A percentile compares a stretch with the other conserved stretches of the same genome.
These are phyloP conservation scores for Phytopythium vexans DNA, from an alignment of 352 stramenopile genomes.

Conservation along the genomic window DNA sequence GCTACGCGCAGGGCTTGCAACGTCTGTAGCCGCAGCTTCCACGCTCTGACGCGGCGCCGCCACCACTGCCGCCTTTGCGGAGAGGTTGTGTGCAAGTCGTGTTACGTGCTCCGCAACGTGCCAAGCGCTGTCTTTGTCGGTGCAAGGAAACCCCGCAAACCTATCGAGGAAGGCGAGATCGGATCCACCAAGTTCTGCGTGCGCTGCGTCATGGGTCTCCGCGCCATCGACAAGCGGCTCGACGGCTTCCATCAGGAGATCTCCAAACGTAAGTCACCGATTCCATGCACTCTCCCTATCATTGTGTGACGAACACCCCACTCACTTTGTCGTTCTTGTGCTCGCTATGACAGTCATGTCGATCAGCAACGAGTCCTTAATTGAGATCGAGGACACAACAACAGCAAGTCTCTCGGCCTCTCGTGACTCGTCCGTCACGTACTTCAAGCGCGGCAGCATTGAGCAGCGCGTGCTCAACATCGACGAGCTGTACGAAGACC, in stretches of 20 bases:
- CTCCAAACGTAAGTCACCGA: constrained; percentile 17
- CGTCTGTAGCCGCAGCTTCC: constrained; percentile 18
- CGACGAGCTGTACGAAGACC: constrained; percentile 24
- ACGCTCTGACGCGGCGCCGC: constrained; percentile 22
- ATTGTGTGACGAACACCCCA: no score
- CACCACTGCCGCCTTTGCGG: constrained; percentile 55
- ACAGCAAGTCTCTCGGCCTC: background rate
- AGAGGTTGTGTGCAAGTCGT: constrained; percentile 49
- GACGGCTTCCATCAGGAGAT: constrained; percentile 28
- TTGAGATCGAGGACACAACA: background rate
- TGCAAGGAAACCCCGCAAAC: background rate
- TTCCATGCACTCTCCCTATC: no score
- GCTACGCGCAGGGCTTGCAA: constrained; percentile 13
- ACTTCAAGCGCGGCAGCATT: constrained; percentile 29
- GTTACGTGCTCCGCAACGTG: constrained; percentile 37
- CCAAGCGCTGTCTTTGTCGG: constrained; percentile 13
- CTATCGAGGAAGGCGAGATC: constrained; percentile 6
- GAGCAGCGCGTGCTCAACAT: constrained; percentile 23
- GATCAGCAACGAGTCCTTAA: constrained; percentile 2
- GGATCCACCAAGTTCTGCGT: constrained; percentile 57
- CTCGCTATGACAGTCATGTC: constrained; percentile 2
- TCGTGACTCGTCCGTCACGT: constrained; percentile 17
- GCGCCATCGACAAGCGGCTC: constrained; percentile 30
- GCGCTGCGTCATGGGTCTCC: constrained; percentile 45
- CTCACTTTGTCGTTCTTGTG: background rate